Base-by-base conservation (phyloP, 2,329 filamentous ascomycete species). In the Aspergillus sp. region DNA sequence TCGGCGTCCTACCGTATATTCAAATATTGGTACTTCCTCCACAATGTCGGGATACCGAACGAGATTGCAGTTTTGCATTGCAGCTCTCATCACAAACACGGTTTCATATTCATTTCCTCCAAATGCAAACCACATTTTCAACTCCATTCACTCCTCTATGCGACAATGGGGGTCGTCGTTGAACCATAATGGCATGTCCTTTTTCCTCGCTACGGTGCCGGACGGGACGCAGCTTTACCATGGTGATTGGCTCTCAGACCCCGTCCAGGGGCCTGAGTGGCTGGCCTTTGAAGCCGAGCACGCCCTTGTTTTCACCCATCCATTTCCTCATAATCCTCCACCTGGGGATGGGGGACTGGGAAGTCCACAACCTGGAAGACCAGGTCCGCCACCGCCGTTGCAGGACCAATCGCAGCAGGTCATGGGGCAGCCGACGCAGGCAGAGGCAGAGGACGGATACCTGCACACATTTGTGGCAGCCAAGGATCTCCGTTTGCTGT, bases 271-370 rank as follows among this genome's bases (percentile, higher is more conserved):
- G 0, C 81, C 80, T 3, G 86, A 91, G 65, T 91, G 89, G 88
- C 77, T 92, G 1, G 89, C 89, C 0, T 92, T 91, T 66, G 89
- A 92, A 69, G 81, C 88, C 3, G 89, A 92, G 64, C 89, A 92
- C 71, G 86, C 89, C 0, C 78, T 88, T 62, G 68, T 78, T 3
- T 91, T 92, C 72, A 85, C 88, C 0, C 53, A 62, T n/a, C 59
- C 63, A 6, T 24, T 47, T 3, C 57, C 32, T 41, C 54, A 53
- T 7, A 51, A 59, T 7, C 60, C 57, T 0, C 65, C 63, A 5
- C 53, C 42, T 12, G 24, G 41, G 12, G 36, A 53, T 18, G 44
- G 30, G 36, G 36, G 5, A 36, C 45, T 18, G 22, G 15, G 32
- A 34, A 17, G 26, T 15, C 41, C 18, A 39, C 20, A 43, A 42